Evolutionary conservation across 768 basidiomycete genomes (phyloP), one percentile per base, ranked within the genome.

Genomic region (Hydnomerulius pinastri): DNA sequence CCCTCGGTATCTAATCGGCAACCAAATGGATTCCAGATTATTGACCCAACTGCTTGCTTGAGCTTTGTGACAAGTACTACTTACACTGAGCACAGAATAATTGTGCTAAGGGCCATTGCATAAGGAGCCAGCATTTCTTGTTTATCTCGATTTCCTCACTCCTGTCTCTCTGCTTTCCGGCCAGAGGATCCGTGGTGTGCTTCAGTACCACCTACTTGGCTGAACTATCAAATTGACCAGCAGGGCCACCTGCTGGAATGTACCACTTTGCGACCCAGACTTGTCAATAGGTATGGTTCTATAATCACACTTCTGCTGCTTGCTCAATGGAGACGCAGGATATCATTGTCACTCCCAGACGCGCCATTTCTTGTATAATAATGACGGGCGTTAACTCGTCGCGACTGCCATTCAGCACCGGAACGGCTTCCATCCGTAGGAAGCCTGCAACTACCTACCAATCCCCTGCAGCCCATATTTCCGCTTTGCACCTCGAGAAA

Each of bases 391-490:
- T 56, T 56, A 63, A 64, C 51, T 18, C 62, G 43, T 13, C 51
- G 47, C 39, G 43, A 21, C 23, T 25, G 35, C 11, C 46, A 21
- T 33, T 57, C 25, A 27, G 43, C 20, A 39, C 54, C 37, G 48
- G 46, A 46, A 52, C 57, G 15, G 48, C 63, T 46, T 37, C 62
- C n/a, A 68, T 73, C 27, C 77, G 82, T 46, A 73, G 83, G 47
- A 86, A 86, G 63, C 84, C 83, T 23, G 59, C 66, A 43, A 56
- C 72, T 54, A 85, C 83, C 12, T 83, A 83, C 65, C 80, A 75
- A 51, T 85, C 83, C 6, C 83, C 83, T 7, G 65, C 73, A 28
- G 72, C 64, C 57, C 61, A 64, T 33, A 67, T 73, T 28, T 60
- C 61, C 29, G 49, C 47, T 32, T 44, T 25, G 15, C 57, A 62